These are phyloP conservation scores for Neurospora crassa DNA, from an alignment of 2,329 filamentous ascomycete species.

Conservation along the genomic window DNA sequence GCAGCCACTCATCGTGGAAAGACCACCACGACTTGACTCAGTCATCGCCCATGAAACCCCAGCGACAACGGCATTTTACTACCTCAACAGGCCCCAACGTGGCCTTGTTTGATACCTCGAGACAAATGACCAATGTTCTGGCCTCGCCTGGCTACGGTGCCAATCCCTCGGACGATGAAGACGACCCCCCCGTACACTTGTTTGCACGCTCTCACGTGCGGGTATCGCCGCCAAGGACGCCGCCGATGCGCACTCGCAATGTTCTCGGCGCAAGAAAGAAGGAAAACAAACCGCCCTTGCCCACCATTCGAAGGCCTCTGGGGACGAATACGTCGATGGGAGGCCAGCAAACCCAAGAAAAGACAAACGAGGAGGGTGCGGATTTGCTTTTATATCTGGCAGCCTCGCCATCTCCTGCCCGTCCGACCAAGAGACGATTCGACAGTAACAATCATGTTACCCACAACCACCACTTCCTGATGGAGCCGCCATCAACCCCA, in stretches of 20 bases:
- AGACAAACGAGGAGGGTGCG: constrained; percentile 65
- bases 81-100: constrained; percentile 61
- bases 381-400: constrained; percentile 77
- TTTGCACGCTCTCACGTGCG: constrained; percentile 55
- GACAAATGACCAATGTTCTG: constrained; percentile 56
- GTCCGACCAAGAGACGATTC: constrained; percentile 33
- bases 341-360: constrained; percentile 27
- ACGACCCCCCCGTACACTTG: constrained; percentile 71
- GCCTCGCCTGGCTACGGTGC: constrained; percentile 48
- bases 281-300: constrained; percentile 42
- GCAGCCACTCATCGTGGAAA: constrained; percentile 58
- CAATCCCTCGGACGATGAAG: constrained; percentile 67
- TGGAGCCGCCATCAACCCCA: constrained; percentile 67
- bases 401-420: constrained; percentile 80
- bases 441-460: background rate
- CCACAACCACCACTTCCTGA: constrained; percentile 37
- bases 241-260: constrained; percentile 53
- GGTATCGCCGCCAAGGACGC: constrained; percentile 79
- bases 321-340: background rate
- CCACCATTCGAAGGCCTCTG: background rate
- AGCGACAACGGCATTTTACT: constrained; percentile 65
- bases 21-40: constrained; percentile 66
- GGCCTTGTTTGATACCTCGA: constrained; percentile 67
- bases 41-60: constrained; percentile 77
- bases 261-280: constrained; percentile 35